A percentile compares a stretch with the other conserved stretches of the same genome.
These are phyloP conservation scores for Hansenula sp. DNA, from an alignment of 1,139 yeast species.

Conservation along the genomic window DNA sequence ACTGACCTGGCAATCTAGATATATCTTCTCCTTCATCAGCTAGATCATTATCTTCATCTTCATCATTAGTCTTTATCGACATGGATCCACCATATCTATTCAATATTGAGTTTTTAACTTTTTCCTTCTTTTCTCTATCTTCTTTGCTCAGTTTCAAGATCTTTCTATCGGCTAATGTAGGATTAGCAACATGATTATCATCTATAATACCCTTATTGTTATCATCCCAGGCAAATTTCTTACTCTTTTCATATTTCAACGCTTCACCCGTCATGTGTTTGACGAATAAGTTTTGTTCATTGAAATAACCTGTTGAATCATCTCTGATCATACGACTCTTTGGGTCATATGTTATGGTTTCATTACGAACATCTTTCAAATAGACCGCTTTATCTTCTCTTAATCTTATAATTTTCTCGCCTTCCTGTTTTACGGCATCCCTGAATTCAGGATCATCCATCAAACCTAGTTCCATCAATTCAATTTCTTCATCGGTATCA, in stretches of 20 bases:
- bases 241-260: slow-evolving; percentile 40
- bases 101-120: slow-evolving; percentile 11
- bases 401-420: slow-evolving; percentile 28
- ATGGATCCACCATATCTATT: slow-evolving; percentile 5
- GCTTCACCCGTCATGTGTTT: slow-evolving; percentile 51
- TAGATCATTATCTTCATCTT: slow-evolving; percentile 4
- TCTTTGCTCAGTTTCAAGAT: slow-evolving; percentile 9
- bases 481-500: slow-evolving; percentile 29
- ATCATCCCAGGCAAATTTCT: slow-evolving; percentile 51
- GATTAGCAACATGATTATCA: slow-evolving; percentile 22
- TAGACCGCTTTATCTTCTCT: slow-evolving; percentile 38
- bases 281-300: slow-evolving; percentile 52
- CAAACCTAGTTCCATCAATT: slow-evolving; percentile 44
- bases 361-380: slow-evolving; percentile 28
- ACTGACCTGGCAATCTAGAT: slow-evolving; percentile 14
- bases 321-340: slow-evolving; percentile 50
- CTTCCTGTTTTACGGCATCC: slow-evolving; percentile 12
- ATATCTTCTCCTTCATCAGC: slow-evolving; percentile 5
- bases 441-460: slow-evolving; percentile 14
- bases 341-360: slow-evolving; percentile 44
- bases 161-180: slow-evolving; percentile 19
- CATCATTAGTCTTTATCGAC: neutral
- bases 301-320: slow-evolving; percentile 41
- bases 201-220: slow-evolving; percentile 16
- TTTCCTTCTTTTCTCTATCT: slow-evolving; percentile 8